These are phyloP conservation scores for Castanea mollissima DNA, from an alignment of 306 rosid genomes.

Conservation along the genomic window DNA sequence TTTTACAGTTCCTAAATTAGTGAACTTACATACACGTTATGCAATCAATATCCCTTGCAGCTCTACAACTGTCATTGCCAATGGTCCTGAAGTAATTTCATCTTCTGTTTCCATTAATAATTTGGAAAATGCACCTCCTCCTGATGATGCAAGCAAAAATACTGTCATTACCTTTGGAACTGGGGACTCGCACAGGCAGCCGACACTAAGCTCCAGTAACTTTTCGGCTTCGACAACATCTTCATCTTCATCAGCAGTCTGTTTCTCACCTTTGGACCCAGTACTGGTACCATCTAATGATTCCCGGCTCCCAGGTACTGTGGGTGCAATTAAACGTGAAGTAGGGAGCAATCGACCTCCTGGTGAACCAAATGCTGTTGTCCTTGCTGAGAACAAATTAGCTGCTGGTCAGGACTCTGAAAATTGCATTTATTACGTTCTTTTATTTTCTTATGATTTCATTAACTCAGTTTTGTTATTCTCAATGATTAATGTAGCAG, in stretches of 20 bases:
- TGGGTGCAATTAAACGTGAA: conserved; percentile 59
- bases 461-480: conserved; percentile 14
- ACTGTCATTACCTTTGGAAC: conserved; percentile 32
- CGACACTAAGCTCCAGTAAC: conserved; percentile 38
- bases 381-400: conserved; percentile 38
- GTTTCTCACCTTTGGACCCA: conserved; percentile 66
- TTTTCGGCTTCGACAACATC: conserved; percentile 29
- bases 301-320: conserved; percentile 56
- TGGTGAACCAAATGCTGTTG: conserved; percentile 48
- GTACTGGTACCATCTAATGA: conserved; percentile 62
- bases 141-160: conserved; percentile 43
- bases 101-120: conserved; percentile 40
- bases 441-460: conserved; percentile 14
- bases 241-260: conserved; percentile 44
- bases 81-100: conserved; percentile 52
- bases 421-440: conserved; percentile 9
- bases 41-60: conserved; percentile 46
- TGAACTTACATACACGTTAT: conserved; percentile 12
- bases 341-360: conserved; percentile 49
- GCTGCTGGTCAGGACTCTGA: conserved; percentile 47
- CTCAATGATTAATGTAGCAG: conserved; percentile 37
- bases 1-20: not conserved
- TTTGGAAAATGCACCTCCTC: conserved; percentile 37
- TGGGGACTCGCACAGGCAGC: conserved; percentile 32
- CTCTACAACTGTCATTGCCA: conserved; percentile 43